phyloP scores from a whole-genome alignment of 352 stramenopile species.

The Sclerospora graminicola region DNA sequence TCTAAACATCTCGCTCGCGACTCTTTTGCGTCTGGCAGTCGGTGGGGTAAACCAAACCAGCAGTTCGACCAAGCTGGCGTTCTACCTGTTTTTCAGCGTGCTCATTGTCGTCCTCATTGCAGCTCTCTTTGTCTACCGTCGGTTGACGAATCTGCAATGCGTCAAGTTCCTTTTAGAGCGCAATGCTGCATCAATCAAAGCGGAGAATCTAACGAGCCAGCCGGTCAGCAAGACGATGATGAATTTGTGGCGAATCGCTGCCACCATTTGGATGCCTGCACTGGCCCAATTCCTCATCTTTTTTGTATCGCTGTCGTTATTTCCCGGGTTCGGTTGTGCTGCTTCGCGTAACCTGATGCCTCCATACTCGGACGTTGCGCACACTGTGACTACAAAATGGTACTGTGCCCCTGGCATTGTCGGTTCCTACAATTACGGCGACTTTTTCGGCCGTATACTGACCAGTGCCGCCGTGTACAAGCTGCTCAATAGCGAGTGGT shows the following conservation, averaged over 20 bases:
- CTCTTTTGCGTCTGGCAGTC: conserved; percentile 36
- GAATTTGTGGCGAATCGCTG: conserved; percentile 37
- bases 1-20: conserved; percentile 42
- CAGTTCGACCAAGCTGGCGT: conserved; percentile 21
- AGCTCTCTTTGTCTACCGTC: conserved; percentile 33
- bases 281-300: conserved; percentile 46
- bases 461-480: conserved; percentile 35
- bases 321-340: conserved; percentile 38
- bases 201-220: conserved; percentile 17
- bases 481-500: conserved; percentile 37
- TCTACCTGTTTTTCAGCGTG: conserved; percentile 55
- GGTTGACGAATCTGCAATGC: conserved; percentile 21
- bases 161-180: conserved; percentile 49
- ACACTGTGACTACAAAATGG: conserved; percentile 23
- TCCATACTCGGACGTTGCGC: conserved; percentile 12
- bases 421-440: conserved; percentile 48
- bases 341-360: conserved; percentile 20
- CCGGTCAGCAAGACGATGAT: conserved; percentile 16
- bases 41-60: conserved; percentile 31
- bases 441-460: conserved; percentile 42
- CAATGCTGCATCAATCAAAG: conserved; percentile 21
- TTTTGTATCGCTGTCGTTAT: conserved; percentile 45
- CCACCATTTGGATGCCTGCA: conserved; percentile 41
- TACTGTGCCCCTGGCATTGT: conserved; percentile 46
- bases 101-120: conserved; percentile 37